These are phyloP conservation scores for Eucalyptus shirleyi DNA, from an alignment of 345 rosid species.

Conservation along the genomic window DNA sequence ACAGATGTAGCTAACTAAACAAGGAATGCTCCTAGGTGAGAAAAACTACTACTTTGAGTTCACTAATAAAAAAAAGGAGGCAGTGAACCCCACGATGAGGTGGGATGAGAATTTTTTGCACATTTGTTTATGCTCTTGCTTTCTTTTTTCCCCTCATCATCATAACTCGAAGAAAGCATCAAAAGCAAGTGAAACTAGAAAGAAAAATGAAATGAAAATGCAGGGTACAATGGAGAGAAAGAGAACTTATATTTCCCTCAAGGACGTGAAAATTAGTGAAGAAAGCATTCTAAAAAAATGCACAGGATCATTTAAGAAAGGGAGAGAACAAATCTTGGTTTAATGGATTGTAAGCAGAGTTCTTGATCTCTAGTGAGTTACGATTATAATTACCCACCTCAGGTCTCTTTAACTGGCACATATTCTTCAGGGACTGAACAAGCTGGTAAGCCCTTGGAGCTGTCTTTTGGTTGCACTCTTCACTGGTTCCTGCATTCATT, in stretches of 20 bases:
- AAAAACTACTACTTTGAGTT: background rate
- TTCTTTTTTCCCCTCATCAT: background rate
- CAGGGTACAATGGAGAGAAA: background rate
- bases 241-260: background rate
- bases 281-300: background rate
- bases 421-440: slow-evolving; percentile 36
- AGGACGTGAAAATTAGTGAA: background rate
- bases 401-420: slow-evolving; percentile 66
- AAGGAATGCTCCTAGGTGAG: background rate
- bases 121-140: background rate
- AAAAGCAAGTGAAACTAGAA: background rate
- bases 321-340: background rate
- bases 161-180: background rate
- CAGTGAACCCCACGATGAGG: background rate
- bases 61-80: background rate
- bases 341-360: background rate
- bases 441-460: slow-evolving; percentile 39
- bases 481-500: slow-evolving; percentile 10
- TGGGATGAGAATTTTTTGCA: background rate
- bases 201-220: background rate
- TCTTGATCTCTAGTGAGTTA: background rate
- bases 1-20: background rate
- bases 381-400: slow-evolving; percentile 29
- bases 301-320: background rate
- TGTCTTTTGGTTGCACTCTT: slow-evolving; percentile 21